Conservation (phyloP, 352 stramenopile genomes). For the Hyaloperonospora arabidopsidis region DNA sequence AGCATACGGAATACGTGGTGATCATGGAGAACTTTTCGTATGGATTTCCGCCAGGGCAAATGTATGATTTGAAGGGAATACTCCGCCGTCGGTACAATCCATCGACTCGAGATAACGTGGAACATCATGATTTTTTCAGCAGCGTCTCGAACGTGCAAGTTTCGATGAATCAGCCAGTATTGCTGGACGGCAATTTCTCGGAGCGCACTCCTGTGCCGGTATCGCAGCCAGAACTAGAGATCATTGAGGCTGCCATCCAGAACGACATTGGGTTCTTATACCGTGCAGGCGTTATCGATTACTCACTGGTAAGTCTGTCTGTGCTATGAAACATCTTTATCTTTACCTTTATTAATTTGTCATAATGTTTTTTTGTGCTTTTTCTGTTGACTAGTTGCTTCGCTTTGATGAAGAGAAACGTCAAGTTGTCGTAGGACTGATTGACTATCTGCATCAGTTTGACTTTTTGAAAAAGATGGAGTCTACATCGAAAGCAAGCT, state of each 20-base stretch:
- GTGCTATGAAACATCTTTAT: neutral
- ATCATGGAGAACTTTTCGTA: constrained; percentile 86
- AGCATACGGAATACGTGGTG: constrained; percentile 76
- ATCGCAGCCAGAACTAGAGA: constrained; percentile 43
- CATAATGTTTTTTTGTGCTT: constrained; percentile 6
- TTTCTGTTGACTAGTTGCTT: constrained; percentile 41
- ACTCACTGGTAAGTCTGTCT: constrained; percentile 58
- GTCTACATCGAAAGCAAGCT: constrained; percentile 76
- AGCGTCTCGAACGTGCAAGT: constrained; percentile 43
- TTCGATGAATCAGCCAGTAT: constrained; percentile 50
- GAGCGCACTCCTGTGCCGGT: constrained; percentile 77
- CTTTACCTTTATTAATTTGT: constrained; percentile 8
- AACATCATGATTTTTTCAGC: constrained; percentile 31
- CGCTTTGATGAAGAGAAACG: constrained; percentile 76
- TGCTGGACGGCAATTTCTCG: constrained; percentile 75
- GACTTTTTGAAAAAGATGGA: constrained; percentile 88
- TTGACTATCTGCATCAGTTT: constrained; percentile 85
- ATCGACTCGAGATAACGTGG: constrained; percentile 30
- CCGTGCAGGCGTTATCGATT: constrained; percentile 74
- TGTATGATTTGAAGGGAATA: constrained; percentile 85
- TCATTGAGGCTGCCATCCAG: constrained; percentile 62
- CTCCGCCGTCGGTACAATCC: constrained; percentile 57
- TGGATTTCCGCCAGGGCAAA: constrained; percentile 64
- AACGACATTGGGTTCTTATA: constrained; percentile 74
- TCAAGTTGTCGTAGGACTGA: constrained; percentile 66